Percentiles rank a stretch among this genome's conserved stretches.
These are phyloP conservation scores for Fusarium oxysporum DNA, from an alignment of 2,329 filamentous ascomycete genomes.

Conservation along the genomic window DNA sequence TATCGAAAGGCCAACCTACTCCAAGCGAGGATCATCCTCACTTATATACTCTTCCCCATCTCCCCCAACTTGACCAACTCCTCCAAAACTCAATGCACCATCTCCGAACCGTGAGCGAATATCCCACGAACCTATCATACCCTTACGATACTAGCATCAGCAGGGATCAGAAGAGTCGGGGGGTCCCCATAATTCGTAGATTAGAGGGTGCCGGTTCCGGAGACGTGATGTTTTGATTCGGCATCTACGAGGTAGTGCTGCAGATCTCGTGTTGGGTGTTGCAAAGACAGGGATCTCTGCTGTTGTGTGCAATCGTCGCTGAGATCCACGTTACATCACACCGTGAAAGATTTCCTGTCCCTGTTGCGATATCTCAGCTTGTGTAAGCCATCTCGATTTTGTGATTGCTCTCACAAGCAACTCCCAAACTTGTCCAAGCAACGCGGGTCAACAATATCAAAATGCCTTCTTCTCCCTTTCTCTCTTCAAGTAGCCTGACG, in stretches of 20 bases:
- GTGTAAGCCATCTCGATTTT: background rate
- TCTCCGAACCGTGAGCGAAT: slow-evolving; percentile 32
- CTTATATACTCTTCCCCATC: slow-evolving; percentile 30
- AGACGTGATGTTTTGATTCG: slow-evolving; percentile 6
- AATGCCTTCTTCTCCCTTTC: background rate
- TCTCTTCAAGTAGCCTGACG: background rate
- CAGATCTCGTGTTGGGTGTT: slow-evolving; percentile 31
- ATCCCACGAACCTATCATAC: slow-evolving; percentile 17
- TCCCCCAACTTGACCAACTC: slow-evolving; percentile 26
- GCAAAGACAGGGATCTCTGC: slow-evolving; percentile 7
- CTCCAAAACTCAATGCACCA: slow-evolving; percentile 15
- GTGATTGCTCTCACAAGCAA: background rate
- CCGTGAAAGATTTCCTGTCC: background rate
- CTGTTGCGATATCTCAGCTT: background rate
- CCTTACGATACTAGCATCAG: background rate
- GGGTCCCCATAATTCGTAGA: background rate
- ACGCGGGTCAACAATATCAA: background rate
- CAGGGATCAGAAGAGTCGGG: background rate
- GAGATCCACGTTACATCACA: slow-evolving; percentile 14
- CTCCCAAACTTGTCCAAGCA: background rate
- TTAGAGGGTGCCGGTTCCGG: slow-evolving; percentile 6
- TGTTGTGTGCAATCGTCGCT: background rate
- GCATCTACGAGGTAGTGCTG: slow-evolving; percentile 14
- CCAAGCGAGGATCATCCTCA: background rate
- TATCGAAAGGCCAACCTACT: background rate